Percentiles rank a stretch among this genome's conserved stretches.
Conservation (phyloP, 2,329 filamentous ascomycete genomes). For the Lasiodiplodia hormozganensis region DNA sequence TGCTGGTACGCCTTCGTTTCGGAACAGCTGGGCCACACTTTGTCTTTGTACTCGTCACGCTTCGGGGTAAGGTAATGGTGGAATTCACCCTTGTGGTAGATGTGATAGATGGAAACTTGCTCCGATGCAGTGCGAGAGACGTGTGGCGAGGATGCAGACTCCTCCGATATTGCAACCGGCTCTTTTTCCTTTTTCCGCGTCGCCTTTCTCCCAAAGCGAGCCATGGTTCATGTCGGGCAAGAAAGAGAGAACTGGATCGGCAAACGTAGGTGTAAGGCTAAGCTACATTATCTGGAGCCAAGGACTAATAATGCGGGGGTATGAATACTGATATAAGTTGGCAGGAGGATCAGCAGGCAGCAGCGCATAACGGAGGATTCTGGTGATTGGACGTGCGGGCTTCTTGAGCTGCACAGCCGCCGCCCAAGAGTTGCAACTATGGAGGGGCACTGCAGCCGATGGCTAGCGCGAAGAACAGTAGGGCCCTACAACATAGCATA, state of each 20-base stretch:
- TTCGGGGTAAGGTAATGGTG: conserved; percentile 33
- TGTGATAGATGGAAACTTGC: conserved; percentile 34
- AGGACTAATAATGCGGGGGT: background rate
- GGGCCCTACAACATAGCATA: no score
- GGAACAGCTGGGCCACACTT: conserved; percentile 15
- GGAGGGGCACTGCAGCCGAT: no score
- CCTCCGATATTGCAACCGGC: background rate
- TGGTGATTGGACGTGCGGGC: background rate
- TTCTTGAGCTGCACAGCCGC: conserved; percentile 6
- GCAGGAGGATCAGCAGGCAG: background rate
- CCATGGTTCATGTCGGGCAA: background rate
- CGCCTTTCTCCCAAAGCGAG: background rate
- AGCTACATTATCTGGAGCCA: background rate
- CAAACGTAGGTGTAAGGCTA: background rate
- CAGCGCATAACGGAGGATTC: background rate
- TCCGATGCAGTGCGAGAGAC: background rate
- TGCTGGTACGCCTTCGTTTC: conserved; percentile 29
- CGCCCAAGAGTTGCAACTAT: background rate
- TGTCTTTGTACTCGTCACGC: conserved; percentile 35
- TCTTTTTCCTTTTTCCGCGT: background rate
- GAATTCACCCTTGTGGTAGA: conserved; percentile 35
- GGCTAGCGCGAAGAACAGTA: no score
- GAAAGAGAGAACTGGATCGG: background rate
- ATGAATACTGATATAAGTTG: background rate
- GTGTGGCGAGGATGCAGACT: background rate